Conservation (phyloP, 495 filamentous ascomycete species). For the Penicillium manginii region DNA sequence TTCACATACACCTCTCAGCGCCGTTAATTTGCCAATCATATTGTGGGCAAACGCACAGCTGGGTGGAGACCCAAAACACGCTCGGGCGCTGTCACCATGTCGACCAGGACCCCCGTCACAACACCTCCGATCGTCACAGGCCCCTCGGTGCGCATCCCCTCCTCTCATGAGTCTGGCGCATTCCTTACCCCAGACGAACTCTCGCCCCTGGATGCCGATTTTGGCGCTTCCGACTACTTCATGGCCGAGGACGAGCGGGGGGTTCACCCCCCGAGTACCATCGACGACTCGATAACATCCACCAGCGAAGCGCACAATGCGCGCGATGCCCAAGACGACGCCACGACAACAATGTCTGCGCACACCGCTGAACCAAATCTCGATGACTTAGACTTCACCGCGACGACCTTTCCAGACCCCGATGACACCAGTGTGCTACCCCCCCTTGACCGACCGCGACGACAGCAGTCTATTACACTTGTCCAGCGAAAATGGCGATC, state of each 20-base stretch:
- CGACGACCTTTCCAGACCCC: conserved; percentile 13
- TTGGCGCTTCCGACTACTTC: conserved; percentile 36
- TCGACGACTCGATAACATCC: conserved; percentile 22
- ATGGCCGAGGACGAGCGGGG: conserved; percentile 44
- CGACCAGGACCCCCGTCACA: conserved; percentile 34
- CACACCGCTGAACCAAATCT: conserved; percentile 13
- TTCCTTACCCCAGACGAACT: conserved; percentile 42
- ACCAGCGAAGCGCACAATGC: conserved; percentile 19
- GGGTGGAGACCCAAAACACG: conserved; percentile 42
- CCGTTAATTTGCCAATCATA: conserved; percentile 24
- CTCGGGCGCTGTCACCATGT: conserved; percentile 42
- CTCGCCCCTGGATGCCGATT: conserved; percentile 42
- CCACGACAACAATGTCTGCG: conserved; percentile 17
- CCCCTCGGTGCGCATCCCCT: conserved; percentile 30
- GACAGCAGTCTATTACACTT: conserved; percentile 42
- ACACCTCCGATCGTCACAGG: conserved; percentile 29
- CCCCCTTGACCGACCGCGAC: conserved; percentile 43
- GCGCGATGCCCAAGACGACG: conserved; percentile 6
- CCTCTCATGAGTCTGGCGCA: conserved; percentile 35
- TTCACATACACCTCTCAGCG: not conserved
- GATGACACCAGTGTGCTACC: conserved; percentile 35
- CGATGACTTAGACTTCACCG: conserved; percentile 9
- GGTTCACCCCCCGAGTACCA: conserved; percentile 29
- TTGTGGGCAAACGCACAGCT: conserved; percentile 25
- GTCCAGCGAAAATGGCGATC: conserved; percentile 45